These are phyloP conservation scores for Acacia melanoxylon DNA, from an alignment of 306 rosid species.

Conservation along the genomic window DNA sequence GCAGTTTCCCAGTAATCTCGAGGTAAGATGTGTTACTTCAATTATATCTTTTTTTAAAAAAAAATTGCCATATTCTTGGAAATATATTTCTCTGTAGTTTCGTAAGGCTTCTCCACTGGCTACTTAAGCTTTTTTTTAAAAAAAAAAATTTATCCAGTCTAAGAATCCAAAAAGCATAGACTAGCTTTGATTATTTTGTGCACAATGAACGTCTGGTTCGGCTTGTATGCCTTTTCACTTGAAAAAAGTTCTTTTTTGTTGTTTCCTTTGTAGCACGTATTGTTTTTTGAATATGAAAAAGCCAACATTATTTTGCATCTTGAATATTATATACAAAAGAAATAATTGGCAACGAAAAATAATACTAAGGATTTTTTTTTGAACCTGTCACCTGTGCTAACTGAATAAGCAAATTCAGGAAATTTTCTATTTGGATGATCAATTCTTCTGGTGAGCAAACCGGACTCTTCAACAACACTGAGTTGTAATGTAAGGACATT, in stretches of 20 bases:
- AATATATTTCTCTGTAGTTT: neutral
- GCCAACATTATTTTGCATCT: neutral
- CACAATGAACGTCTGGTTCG: conserved; percentile 5
- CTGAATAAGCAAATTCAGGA: conserved; percentile 18
- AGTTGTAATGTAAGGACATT: conserved; percentile 15
- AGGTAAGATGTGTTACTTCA: conserved; percentile 37
- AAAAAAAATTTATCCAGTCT: neutral
- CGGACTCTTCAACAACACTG: neutral
- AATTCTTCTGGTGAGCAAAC: neutral
- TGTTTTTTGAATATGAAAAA: neutral
- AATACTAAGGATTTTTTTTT: neutral
- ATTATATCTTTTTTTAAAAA: neutral
- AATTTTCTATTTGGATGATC: neutral
- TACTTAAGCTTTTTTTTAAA: conserved; percentile 17
- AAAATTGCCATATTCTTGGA: conserved; percentile 20
- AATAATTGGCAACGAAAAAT: neutral
- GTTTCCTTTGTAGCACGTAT: neutral
- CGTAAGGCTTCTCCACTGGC: neutral
- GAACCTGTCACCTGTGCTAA: neutral
- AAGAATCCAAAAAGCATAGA: conserved; percentile 17
- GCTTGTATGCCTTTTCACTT: neutral
- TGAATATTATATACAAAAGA: neutral
- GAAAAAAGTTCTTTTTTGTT: too few relatives aligned
- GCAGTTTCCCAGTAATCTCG: neutral
- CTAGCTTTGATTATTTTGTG: conserved; percentile 21